Evolutionary conservation across 768 basidiomycete genomes (phyloP).

Genomic region (Lanmaoa pseudosensibilis): DNA sequence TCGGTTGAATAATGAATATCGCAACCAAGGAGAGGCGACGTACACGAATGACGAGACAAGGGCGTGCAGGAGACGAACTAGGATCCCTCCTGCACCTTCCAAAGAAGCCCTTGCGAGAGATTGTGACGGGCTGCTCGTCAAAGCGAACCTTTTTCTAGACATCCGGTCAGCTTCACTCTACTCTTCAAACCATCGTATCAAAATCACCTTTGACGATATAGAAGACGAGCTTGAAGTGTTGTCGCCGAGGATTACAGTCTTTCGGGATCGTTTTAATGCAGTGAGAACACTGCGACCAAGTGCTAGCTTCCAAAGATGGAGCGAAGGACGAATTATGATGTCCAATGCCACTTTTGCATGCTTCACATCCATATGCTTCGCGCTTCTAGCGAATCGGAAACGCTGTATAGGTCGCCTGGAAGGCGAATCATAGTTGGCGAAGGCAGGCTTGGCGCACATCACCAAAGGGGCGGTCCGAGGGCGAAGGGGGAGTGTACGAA

Average conservation of each 20-base stretch:
- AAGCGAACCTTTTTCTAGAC: conserved; percentile 29
- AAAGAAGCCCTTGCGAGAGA: conserved; percentile 21
- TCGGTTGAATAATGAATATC: background rate
- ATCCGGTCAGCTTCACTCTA: background rate
- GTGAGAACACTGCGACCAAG: conserved; percentile 4
- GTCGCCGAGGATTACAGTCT: conserved; percentile 4
- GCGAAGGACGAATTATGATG: conserved; percentile 25
- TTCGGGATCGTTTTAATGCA: conserved; percentile 9
- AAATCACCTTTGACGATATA: conserved; percentile 19
- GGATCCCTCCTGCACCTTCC: conserved; percentile 13
- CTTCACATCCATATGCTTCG: conserved; percentile 17
- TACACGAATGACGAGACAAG: conserved; percentile 31
- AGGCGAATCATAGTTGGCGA: conserved; percentile 3
- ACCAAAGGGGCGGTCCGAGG: background rate
- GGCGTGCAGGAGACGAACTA: conserved; percentile 20
- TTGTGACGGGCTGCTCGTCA: conserved; percentile 25
- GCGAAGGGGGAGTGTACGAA: background rate
- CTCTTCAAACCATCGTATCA: background rate
- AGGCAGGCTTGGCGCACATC: conserved; percentile 16
- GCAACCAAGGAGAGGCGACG: background rate
- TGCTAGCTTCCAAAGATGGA: conserved; percentile 22
- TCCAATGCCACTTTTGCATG: conserved; percentile 17
- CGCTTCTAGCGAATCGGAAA: conserved; percentile 11
- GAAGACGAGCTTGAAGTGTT: conserved; percentile 9
- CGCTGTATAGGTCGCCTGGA: conserved; percentile 8